Percentiles rank a stretch among this genome's conserved stretches.
phyloP scores from a whole-genome alignment of 768 basidiomycete species.

The Mycena galericulata region DNA sequence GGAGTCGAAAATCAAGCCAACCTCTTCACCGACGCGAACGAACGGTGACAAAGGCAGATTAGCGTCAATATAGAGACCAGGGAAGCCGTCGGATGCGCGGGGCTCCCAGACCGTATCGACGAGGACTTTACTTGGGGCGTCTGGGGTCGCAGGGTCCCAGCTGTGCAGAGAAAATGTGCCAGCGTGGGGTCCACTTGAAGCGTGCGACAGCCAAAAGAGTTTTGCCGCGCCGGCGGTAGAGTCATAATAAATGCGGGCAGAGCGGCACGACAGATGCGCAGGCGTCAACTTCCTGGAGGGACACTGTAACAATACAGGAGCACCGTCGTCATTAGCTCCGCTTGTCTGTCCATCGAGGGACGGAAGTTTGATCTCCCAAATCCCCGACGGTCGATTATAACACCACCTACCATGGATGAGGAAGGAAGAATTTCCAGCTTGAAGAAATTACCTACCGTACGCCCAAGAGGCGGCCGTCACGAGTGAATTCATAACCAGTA shows the following conservation, averaged over 20 bases:
- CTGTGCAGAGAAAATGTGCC: constrained; percentile 65
- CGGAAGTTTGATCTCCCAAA: constrained; percentile 62
- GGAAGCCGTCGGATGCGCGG: constrained; percentile 55
- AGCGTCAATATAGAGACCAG: constrained; percentile 67
- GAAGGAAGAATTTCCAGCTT: no score
- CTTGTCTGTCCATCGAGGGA: not conserved
- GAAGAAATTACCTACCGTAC: not conserved
- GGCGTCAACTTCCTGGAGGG: constrained; percentile 55
- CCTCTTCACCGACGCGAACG: constrained; percentile 39
- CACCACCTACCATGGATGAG: constrained; percentile 6
- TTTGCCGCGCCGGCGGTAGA: constrained; percentile 35
- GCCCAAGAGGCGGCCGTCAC: constrained; percentile 70
- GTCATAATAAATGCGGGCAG: constrained; percentile 61
- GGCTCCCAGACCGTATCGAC: constrained; percentile 58
- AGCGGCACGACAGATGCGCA: constrained; percentile 63
- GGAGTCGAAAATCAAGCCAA: constrained; percentile 58
- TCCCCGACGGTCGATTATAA: constrained; percentile 64
- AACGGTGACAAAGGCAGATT: constrained; percentile 59
- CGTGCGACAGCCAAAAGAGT: constrained; percentile 67
- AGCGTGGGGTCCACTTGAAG: constrained; percentile 69
- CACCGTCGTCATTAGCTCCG: constrained; percentile 16
- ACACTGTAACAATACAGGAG: constrained; percentile 26
- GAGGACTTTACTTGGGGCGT: constrained; percentile 40
- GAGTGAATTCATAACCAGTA: constrained; percentile 70
- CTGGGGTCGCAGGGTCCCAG: constrained; percentile 46